Conservation (phyloP, 202 grass and related monocot genomes). For the Zoysia matrella region DNA sequence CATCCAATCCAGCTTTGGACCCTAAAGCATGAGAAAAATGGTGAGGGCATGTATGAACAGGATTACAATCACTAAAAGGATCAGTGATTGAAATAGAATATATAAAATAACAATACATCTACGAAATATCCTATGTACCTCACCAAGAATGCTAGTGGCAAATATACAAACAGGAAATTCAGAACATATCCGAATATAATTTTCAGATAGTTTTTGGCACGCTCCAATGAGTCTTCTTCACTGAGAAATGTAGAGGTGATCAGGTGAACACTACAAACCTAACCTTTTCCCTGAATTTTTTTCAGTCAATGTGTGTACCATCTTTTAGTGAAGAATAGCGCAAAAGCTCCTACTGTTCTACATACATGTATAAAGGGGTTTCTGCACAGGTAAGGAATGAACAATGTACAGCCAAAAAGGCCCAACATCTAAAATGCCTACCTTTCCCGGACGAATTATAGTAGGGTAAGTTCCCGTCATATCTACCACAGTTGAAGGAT, state of each 20-base stretch:
- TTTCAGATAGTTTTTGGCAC: not conserved
- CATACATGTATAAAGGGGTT: not conserved
- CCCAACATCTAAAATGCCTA: not conserved
- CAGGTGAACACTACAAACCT: not conserved
- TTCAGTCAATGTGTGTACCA: not conserved
- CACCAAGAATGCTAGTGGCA: not conserved
- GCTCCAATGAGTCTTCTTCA: not conserved
- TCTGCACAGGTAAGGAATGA: not conserved
- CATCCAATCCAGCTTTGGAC: slow-evolving; percentile 87
- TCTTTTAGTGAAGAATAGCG: not conserved
- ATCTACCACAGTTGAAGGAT: slow-evolving; percentile 95
- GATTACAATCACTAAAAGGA: not conserved
- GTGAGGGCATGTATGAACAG: not conserved
- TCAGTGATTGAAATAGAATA: not conserved
- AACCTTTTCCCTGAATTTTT: not conserved
- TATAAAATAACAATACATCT: not conserved
- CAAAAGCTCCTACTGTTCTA: not conserved
- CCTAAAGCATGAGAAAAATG: slow-evolving; percentile 46
- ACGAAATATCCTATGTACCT: not conserved
- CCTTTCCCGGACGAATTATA: slow-evolving; percentile 88
- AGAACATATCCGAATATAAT: not conserved
- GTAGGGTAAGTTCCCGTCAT: slow-evolving; percentile 76
- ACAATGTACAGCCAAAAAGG: not conserved
- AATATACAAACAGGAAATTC: not conserved
- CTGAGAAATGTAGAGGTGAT: not conserved